Percentiles rank a stretch among this genome's conserved stretches.
These are phyloP conservation scores for Cicer cuneatum DNA, from an alignment of 306 rosid species.

Conservation along the genomic window DNA sequence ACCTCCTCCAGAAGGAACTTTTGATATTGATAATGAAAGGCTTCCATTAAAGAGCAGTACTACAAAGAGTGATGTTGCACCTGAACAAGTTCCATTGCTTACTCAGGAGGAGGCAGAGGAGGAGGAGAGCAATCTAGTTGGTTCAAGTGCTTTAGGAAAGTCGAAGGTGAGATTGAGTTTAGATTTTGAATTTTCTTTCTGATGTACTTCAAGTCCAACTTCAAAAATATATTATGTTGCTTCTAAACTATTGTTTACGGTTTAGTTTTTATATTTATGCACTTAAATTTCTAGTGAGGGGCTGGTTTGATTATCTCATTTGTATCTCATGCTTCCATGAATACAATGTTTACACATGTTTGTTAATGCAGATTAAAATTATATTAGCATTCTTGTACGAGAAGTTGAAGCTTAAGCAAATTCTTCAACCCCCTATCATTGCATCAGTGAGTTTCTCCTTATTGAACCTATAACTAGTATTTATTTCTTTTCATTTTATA, in stretches of 20 bases:
- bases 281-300: slow-evolving; percentile 6
- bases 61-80: slow-evolving; percentile 40
- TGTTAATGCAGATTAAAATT: slow-evolving; percentile 63
- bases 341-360: slow-evolving; percentile 35
- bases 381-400: slow-evolving; percentile 56
- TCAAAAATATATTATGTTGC: slow-evolving; percentile 23
- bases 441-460: slow-evolving; percentile 81
- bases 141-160: slow-evolving; percentile 48
- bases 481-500: slow-evolving; percentile 16
- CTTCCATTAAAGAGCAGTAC: slow-evolving; percentile 60
- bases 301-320: slow-evolving; percentile 4
- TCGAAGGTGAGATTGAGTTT: slow-evolving; percentile 61
- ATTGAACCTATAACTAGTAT: slow-evolving; percentile 10
- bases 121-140: slow-evolving; percentile 50
- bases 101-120: slow-evolving; percentile 56
- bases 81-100: slow-evolving; percentile 77
- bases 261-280: slow-evolving; percentile 19
- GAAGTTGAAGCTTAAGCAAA: slow-evolving; percentile 89
- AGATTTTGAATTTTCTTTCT: background rate
- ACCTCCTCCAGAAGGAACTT: slow-evolving; percentile 94
- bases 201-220: background rate
- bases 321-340: slow-evolving; percentile 10
- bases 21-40: slow-evolving; percentile 62
- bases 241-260: slow-evolving; percentile 26
- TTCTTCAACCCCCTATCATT: slow-evolving; percentile 92